Base-by-base conservation (phyloP, 441 rosid species). In the Mallotus repandus region DNA sequence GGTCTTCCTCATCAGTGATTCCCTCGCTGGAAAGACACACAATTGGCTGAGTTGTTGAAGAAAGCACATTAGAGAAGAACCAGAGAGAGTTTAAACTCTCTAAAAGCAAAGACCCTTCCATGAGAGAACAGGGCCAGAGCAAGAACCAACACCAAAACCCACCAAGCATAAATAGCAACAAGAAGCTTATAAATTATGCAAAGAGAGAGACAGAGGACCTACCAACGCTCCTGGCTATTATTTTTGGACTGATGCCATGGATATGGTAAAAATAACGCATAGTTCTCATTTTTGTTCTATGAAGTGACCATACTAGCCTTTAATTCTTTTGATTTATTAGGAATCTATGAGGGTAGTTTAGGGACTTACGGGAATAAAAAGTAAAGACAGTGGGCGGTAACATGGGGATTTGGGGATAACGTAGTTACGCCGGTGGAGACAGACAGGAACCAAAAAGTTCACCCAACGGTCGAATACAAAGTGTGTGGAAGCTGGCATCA, bases 51-150 rank as follows among this genome's bases (percentile, higher is more conserved):
- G 67, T 0, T 50, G 7, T 69, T 69, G 74, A 54, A 1, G 63
- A 73, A 45, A 83, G 62, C 32, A 77, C 63, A 61, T 66, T 80
- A 77, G 76, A 46, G 86, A 83, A 88, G 84, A 80, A 84, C 91
- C 91, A 88, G 16, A 86, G 79, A 53, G 79, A 25, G 73, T 84
- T 87, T 9, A 88, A 68, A 77, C 80, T 77, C 70, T 88, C 81
- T 4, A 83, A 35, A 11, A 79, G 55, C 70, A 63, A 25, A 66
- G 74, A 71, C 48, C 50, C 19, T 53, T 78, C 86, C 91, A 87
- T 85, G 72, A 29, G 54, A 69, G 29, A 25, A 22, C 54, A n/a
- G 53, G 50, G 38, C 63, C 63, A 19, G 56, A 22, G 29, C 45
- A 14, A 46, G 3, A 18, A n/a, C 54, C 13, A 32, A 32, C 19